These are phyloP conservation scores for Pelargonium cotyledonis DNA, from an alignment of 441 rosid species.

Conservation along the genomic window DNA sequence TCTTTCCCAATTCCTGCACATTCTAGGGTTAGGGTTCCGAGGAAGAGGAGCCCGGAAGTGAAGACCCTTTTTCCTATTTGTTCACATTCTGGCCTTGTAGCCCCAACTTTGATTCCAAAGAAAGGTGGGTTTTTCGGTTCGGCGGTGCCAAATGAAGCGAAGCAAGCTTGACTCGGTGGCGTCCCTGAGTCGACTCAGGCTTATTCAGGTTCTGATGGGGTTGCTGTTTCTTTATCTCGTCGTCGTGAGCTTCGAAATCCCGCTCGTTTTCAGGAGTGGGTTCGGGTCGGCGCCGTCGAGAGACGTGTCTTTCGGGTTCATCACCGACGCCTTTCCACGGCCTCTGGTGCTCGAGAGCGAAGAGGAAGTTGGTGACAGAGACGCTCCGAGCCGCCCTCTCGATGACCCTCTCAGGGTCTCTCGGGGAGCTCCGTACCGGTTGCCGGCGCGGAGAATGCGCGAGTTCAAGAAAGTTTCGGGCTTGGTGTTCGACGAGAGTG, in stretches of 20 bases:
- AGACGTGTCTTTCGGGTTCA: slow-evolving; percentile 19
- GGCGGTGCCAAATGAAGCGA: slow-evolving; percentile 39
- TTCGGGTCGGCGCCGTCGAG: slow-evolving; percentile 19
- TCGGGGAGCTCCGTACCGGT: background rate
- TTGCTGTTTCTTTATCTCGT: slow-evolving; percentile 36
- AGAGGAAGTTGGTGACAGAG: slow-evolving; percentile 23
- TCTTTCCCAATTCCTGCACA: background rate
- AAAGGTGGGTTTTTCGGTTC: too few species aligned
- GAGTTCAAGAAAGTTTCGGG: slow-evolving; percentile 38
- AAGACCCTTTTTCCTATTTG: background rate
- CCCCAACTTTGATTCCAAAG: background rate
- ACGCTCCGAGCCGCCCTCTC: slow-evolving; percentile 21
- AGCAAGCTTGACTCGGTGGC: slow-evolving; percentile 37
- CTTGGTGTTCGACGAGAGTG: slow-evolving; percentile 34
- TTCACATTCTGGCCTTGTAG: too few species aligned
- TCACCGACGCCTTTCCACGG: slow-evolving; percentile 33
- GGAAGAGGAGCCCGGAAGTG: background rate
- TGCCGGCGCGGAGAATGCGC: slow-evolving; percentile 23
- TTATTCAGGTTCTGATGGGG: slow-evolving; percentile 32
- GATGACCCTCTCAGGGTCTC: slow-evolving; percentile 6
- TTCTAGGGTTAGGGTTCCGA: background rate
- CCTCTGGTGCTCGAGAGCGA: slow-evolving; percentile 29
- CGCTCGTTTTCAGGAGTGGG: slow-evolving; percentile 32
- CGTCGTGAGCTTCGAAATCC: slow-evolving; percentile 51
- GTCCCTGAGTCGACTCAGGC: slow-evolving; percentile 39